Conservation (phyloP, 208 protist genomes). For the Acanthamoeba lugdunensis region DNA sequence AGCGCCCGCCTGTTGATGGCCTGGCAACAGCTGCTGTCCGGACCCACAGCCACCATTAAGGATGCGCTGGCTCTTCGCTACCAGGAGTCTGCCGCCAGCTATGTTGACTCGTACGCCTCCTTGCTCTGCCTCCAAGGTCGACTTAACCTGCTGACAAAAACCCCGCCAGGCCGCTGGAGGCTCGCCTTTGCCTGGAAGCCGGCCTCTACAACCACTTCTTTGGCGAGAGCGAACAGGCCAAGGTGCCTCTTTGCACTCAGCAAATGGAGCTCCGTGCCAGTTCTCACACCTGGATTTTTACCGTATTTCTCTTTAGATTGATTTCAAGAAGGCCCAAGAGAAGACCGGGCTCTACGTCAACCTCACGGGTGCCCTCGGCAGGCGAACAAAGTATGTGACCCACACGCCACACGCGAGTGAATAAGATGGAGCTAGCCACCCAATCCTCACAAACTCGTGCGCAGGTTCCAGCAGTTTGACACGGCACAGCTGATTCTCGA, state of each 20-base stretch:
- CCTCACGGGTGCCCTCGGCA: constrained; percentile 52
- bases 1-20: constrained; percentile 21
- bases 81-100: constrained; percentile 48
- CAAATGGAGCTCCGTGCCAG: background rate
- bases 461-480: constrained; percentile 49
- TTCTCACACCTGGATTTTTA: background rate
- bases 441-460: no score
- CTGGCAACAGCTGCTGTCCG: constrained; percentile 45
- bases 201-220: constrained; percentile 33
- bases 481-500: constrained; percentile 19
- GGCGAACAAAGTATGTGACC: constrained; percentile 1
- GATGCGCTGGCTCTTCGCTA: constrained; percentile 35
- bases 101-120: constrained; percentile 5
- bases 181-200: background rate
- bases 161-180: background rate
- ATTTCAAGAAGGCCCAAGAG: constrained; percentile 37
- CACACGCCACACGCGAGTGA: background rate
- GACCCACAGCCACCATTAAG: constrained; percentile 24
- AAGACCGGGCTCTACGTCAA: constrained; percentile 48
- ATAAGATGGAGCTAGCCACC: background rate
- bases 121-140: background rate
- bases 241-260: background rate
- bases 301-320: background rate
- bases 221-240: constrained; percentile 3
- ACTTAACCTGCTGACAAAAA: no score